Base-by-base conservation (phyloP, 345 rosid species). In the Toxicodendron radicans region DNA sequence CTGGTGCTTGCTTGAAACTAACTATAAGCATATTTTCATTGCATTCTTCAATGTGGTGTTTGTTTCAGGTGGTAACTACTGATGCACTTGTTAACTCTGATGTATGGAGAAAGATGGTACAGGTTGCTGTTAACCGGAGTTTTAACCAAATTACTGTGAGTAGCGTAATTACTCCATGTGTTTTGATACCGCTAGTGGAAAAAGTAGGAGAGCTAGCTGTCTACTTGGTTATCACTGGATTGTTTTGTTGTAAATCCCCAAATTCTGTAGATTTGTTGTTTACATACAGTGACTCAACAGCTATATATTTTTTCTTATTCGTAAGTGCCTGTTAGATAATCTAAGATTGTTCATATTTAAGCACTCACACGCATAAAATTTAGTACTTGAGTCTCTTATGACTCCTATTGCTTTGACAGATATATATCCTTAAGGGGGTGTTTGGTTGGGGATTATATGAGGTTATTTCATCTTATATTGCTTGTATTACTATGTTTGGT, bases 61-160 rank as follows among this genome's bases (percentile, higher is more conserved):
- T 80, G 38, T 85, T 81, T 35, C 95, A 95, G 99, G 97, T 95
- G 16, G 79, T 95, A 76, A 95, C 98, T 68, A 95, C 98, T 8
- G 99, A 93, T 48, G 97, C 93, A 4, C 82, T 80, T 46, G 97
- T 95, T 51, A 81, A 90, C 73, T 85, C 88, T 86, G 94, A 91
- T 82, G 87, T 89, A 62, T 95, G 98, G 98, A 90, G 93, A 82
- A 88, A 86, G 87, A 93, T 95, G 97, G 96, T 93, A 30, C 88
- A 80, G 78, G 78, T 81, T 67, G 89, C 98, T 21, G 99, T 95
- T 41, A 83, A 87, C 85, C 83, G 97, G 68, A 95, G 99, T 80
- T 95, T 95, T 85, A 93, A 95, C 90, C 99, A 91, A 76, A 90
- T 95, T 80, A 95, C 98, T 78, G 98, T 95, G 89, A 32, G 92